These are phyloP conservation scores for Blastobotrys buckinghamii DNA, from an alignment of 1,139 yeast species.

Conservation along the genomic window DNA sequence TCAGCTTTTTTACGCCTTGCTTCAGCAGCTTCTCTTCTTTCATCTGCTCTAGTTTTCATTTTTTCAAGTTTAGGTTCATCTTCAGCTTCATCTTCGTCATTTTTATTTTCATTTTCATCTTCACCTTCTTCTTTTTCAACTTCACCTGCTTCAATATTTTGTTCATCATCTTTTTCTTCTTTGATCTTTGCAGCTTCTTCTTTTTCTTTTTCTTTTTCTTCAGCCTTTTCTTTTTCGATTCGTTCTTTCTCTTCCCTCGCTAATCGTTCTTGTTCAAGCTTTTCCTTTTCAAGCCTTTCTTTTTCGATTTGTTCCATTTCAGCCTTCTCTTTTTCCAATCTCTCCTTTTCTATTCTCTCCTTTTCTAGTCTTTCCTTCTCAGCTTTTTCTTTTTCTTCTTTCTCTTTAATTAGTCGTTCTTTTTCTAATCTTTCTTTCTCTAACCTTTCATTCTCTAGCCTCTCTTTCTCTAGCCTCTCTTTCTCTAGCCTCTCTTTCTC, in stretches of 20 bases:
- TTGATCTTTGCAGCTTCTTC: slow-evolving; percentile 16
- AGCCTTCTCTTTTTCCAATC: not conserved
- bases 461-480: not conserved
- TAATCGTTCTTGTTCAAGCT: not conserved
- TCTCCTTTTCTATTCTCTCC: not conserved
- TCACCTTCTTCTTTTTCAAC: not conserved
- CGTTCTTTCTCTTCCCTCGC: not conserved
- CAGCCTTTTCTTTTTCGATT: not conserved
- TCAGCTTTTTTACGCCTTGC: slow-evolving; percentile 4
- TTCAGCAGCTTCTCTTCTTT: slow-evolving; percentile 6
- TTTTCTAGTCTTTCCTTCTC: not conserved
- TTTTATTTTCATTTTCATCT: not conserved
- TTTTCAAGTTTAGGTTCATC: slow-evolving; percentile 4
- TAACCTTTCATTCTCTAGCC: not conserved
- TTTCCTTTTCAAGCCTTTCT: not conserved
- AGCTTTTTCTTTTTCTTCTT: not conserved
- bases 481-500: not conserved
- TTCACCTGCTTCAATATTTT: not conserved
- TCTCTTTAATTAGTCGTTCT: not conserved
- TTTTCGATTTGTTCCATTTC: not conserved
- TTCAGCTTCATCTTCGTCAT: not conserved
- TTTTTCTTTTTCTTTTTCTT: not conserved
- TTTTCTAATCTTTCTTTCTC: not conserved
- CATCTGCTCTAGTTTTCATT: slow-evolving; percentile 8
- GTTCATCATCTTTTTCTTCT: slow-evolving; percentile 1